Base-by-base conservation (phyloP, 176 grass and related monocot species). In the Ensete ventricosum region DNA sequence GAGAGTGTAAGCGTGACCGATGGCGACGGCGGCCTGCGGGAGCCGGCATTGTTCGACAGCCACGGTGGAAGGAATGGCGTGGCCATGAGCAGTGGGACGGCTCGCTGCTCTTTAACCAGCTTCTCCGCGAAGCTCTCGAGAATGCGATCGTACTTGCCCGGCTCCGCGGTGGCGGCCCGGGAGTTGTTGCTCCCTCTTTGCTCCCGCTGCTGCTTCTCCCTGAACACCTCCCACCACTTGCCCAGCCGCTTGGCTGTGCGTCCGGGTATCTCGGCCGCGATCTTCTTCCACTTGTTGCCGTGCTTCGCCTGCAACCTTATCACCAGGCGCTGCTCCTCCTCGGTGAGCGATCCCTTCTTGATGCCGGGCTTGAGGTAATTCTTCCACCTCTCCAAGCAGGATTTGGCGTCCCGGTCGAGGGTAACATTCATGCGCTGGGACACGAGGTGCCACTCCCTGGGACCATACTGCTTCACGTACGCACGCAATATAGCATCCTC, bases 221-320 rank as follows among this genome's bases (percentile, higher is more conserved):
- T 89, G 86, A 95, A 99, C 52, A 99, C 96, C 73, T 99, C 96
- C 96, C 96, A 99, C 96, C 96, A 99, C 96, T 99, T 99, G 22
- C 96, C 91, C 0, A 99, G 88, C 8, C 96, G 67, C 81, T 99
- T 99, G 0, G 91, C 96, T 0, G 91, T 99, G 17, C 96, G 82
- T 0, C 96, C 91, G 0, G 96, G 96, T 17, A 99, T 86, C 79
- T 99, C 96, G 25, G 96, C 91, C 17, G 96, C 91, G 29, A 99
- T 99, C 74, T 89, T 88, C 88, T 95, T 99, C 96, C 91, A 99
- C 96, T 99, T 99, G 79, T 99, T 99, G 53, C 96, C 96, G 91
- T 99, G 96, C 84, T 99, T 99, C 3, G 86, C 91, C 82, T 98
- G 96, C 1, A 99, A 86, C 0, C 79, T 64, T 84, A 95, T 95